These are phyloP conservation scores for Endogone sp. DNA, from an alignment of 192 early-diverging fungal species.

Conservation along the genomic window DNA sequence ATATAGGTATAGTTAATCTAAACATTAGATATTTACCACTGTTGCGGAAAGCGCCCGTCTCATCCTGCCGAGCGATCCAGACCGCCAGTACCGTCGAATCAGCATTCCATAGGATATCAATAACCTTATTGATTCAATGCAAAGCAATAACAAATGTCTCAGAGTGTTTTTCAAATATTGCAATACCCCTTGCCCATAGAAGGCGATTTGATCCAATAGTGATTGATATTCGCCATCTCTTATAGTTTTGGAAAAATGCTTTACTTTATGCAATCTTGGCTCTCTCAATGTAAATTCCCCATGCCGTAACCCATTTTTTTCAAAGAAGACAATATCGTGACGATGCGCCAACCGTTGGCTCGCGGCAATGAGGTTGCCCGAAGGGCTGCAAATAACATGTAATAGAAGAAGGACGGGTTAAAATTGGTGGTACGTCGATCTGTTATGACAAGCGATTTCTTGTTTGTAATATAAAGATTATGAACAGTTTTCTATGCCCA, in stretches of 20 bases:
- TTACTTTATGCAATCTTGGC: constrained; percentile 31
- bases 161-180: not conserved
- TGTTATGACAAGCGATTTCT: not conserved
- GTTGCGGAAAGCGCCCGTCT: constrained; percentile 17
- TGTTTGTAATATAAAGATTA: constrained; percentile 1
- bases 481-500: too few species aligned
- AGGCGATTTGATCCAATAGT: too few species aligned
- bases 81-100: constrained; percentile 88
- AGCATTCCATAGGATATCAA: constrained; percentile 77
- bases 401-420: too few species aligned
- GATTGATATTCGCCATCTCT: not conserved
- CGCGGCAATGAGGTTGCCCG: constrained; percentile 79
- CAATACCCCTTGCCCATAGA: not conserved
- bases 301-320: constrained; percentile 91
- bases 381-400: constrained; percentile 44
- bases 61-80: constrained; percentile 37
- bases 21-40: constrained; percentile 15
- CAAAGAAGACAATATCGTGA: constrained; percentile 91
- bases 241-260: constrained; percentile 16
- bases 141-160: not conserved
- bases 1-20: too few species aligned
- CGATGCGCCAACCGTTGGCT: constrained; percentile 72
- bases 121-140: constrained; percentile 24
- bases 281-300: constrained; percentile 85
- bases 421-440: not conserved